Evolutionary conservation across 345 rosid species (phyloP).

Genomic region (Lepidium sativum): DNA sequence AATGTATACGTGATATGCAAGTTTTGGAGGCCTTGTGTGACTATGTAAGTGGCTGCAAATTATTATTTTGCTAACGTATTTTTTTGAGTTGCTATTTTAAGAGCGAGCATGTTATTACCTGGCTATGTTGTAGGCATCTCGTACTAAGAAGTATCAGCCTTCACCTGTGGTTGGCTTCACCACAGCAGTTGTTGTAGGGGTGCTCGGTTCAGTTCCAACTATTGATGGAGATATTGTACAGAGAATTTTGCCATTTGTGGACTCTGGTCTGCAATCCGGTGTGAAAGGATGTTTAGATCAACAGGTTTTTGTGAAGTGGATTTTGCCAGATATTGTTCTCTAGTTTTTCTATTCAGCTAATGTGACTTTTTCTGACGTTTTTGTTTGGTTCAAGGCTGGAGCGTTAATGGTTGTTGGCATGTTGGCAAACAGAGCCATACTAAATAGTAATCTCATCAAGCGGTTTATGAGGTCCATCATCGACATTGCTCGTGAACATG

Average conservation of each 20-base stretch:
- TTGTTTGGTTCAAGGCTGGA: constrained; percentile 59
- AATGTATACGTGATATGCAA: constrained; percentile 72
- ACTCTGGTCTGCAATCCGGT: constrained; percentile 60
- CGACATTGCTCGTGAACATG: constrained; percentile 53
- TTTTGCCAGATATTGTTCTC: not conserved
- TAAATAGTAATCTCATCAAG: constrained; percentile 65
- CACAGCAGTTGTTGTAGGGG: constrained; percentile 77
- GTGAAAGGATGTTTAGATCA: constrained; percentile 55
- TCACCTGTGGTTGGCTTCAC: constrained; percentile 59
- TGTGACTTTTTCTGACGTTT: not conserved
- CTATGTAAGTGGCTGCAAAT: constrained; percentile 49
- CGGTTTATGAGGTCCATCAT: constrained; percentile 63
- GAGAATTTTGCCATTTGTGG: constrained; percentile 71
- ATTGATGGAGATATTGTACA: constrained; percentile 60
- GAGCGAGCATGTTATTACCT: constrained; percentile 1
- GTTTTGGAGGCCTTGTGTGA: constrained; percentile 73
- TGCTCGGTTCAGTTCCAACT: constrained; percentile 49
- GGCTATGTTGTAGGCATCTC: constrained; percentile 50
- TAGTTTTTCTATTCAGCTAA: not conserved
- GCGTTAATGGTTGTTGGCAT: constrained; percentile 77
- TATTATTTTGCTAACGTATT: not conserved
- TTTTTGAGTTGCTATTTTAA: not conserved
- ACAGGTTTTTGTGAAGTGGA: constrained; percentile 46
- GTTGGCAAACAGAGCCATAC: constrained; percentile 56
- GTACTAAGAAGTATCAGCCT: constrained; percentile 56